A percentile compares a stretch with the other conserved stretches of the same genome.
phyloP scores from a whole-genome alignment of 331 rosid genomes.

The Rhamnella rubrinervis region DNA sequence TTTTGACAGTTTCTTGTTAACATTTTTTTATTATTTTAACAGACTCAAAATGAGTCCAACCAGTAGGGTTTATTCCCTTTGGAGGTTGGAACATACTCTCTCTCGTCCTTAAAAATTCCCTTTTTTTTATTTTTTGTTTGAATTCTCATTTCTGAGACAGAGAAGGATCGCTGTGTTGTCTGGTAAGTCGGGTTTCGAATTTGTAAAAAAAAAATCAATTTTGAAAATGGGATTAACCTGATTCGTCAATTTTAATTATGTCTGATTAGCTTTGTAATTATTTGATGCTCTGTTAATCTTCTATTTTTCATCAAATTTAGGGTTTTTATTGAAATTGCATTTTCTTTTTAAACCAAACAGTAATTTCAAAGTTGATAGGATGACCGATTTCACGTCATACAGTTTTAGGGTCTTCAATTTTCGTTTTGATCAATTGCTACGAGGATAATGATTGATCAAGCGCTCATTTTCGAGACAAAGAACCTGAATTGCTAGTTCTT shows the following conservation, averaged over 20 bases:
- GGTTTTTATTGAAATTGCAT: neutral
- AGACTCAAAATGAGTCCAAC: neutral
- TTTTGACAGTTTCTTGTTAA: neutral
- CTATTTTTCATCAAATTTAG: neutral
- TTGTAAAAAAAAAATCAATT: neutral
- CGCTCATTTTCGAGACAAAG: neutral
- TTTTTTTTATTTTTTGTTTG: neutral
- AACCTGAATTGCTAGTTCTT: neutral
- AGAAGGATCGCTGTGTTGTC: neutral
- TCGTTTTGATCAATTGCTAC: no score
- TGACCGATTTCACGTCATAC: no score
- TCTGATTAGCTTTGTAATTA: neutral
- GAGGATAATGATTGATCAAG: slow-evolving; percentile 5
- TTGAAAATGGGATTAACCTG: neutral
- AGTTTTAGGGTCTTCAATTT: no score
- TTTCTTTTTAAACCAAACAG: neutral
- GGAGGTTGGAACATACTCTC: slow-evolving; percentile 3
- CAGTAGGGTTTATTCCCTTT: neutral
- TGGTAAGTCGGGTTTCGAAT: neutral
- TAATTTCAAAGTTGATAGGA: neutral
- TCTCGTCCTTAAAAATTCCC: neutral
- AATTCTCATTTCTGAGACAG: no score
- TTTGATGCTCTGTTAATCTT: neutral
- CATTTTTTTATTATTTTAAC: no score
- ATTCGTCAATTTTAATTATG: neutral